These are phyloP conservation scores for Exophiala oligosperma DNA, from an alignment of 2,329 filamentous ascomycete species.

Conservation along the genomic window DNA sequence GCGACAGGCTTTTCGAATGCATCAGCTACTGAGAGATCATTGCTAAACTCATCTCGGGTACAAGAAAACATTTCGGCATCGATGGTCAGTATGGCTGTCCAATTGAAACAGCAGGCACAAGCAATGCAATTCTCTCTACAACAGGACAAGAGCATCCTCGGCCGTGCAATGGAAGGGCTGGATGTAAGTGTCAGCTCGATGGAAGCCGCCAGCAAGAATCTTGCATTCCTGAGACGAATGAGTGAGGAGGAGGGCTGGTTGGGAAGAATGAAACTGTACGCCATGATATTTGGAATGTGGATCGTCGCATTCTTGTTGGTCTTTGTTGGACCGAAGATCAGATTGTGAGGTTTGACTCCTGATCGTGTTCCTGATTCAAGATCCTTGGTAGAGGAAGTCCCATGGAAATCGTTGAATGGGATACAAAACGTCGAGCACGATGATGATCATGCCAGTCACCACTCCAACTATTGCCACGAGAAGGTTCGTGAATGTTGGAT, in stretches of 20 bases:
- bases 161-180: slow-evolving; percentile 70
- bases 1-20: slow-evolving; percentile 34
- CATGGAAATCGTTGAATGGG: slow-evolving; percentile 1
- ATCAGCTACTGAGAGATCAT: slow-evolving; percentile 64
- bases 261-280: slow-evolving; percentile 81
- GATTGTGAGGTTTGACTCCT: slow-evolving; percentile 60
- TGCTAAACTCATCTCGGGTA: slow-evolving; percentile 75
- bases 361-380: background rate
- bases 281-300: slow-evolving; percentile 79
- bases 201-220: slow-evolving; percentile 71
- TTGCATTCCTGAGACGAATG: slow-evolving; percentile 76
- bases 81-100: slow-evolving; percentile 75
- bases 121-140: slow-evolving; percentile 28
- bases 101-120: slow-evolving; percentile 28
- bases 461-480: slow-evolving; percentile 2
- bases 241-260: slow-evolving; percentile 87
- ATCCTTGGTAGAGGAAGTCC: background rate
- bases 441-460: background rate
- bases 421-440: background rate
- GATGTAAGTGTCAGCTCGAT: slow-evolving; percentile 75
- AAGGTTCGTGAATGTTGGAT: slow-evolving; percentile 3
- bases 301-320: slow-evolving; percentile 75
- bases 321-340: slow-evolving; percentile 81
- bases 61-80: slow-evolving; percentile 81
- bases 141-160: slow-evolving; percentile 66